phyloP scores from a whole-genome alignment of 2,329 filamentous ascomycete species.

The Cercospora sesami region DNA sequence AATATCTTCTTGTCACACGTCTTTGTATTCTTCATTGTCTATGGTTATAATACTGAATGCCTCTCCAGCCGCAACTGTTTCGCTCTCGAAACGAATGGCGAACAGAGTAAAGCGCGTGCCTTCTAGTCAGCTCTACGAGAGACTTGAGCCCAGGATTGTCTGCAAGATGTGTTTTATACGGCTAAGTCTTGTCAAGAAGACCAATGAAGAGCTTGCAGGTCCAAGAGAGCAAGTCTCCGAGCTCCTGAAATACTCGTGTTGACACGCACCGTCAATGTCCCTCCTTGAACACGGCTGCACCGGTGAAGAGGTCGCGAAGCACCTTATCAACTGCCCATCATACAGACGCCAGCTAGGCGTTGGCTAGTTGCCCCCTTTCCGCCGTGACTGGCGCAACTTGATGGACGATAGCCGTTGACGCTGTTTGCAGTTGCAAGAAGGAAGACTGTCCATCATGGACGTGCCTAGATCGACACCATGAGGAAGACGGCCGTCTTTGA shows the following conservation, averaged over 20 bases:
- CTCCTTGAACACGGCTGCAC: not conserved
- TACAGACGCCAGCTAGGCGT: too few relatives aligned
- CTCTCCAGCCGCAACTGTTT: not conserved
- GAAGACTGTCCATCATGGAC: too few relatives aligned
- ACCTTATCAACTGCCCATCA: too few relatives aligned
- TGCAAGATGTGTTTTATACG: not conserved
- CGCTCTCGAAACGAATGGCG: not conserved
- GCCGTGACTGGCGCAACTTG: too few relatives aligned
- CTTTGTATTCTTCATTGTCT: too few relatives aligned
- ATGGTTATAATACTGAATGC: too few relatives aligned
- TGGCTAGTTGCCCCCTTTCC: too few relatives aligned
- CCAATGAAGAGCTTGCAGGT: not conserved
- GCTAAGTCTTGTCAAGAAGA: not conserved
- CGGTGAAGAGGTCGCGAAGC: not conserved
- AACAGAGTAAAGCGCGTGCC: not conserved
- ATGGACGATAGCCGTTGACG: too few relatives aligned
- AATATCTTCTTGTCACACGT: too few relatives aligned
- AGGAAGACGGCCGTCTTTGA: too few relatives aligned
- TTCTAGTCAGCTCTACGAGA: not conserved
- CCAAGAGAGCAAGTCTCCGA: not conserved
- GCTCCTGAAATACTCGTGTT: not conserved
- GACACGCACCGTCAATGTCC: not conserved
- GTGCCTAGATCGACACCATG: too few relatives aligned
- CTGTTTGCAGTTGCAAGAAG: too few relatives aligned
- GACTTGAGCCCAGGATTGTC: not conserved